Evolutionary conservation across 805 yeast genomes (phyloP).

Genomic region (Komagataella phaffii): DNA sequence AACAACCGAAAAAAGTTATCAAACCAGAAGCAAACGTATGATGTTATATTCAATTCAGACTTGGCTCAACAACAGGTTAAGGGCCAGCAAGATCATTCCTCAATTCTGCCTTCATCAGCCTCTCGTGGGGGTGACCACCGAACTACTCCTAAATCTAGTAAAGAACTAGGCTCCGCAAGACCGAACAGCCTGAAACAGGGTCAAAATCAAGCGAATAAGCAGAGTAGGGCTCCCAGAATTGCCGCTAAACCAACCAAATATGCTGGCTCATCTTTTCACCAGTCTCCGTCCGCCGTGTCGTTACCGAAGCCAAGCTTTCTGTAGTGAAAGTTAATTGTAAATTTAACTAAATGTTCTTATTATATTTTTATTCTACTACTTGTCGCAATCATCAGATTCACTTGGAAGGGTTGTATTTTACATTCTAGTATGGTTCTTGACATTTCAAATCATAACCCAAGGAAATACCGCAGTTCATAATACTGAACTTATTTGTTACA

Average conservation of each 20-base stretch:
- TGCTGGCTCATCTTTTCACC: constrained; percentile 45
- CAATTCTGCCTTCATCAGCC: neutral
- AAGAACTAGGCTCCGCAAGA: neutral
- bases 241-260: constrained; percentile 14
- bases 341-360: neutral
- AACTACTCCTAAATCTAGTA: neutral
- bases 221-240: neutral
- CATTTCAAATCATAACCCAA: no score
- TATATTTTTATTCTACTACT: neutral
- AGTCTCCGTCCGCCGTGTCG: constrained; percentile 41
- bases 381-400: no score
- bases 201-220: neutral
- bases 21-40: neutral
- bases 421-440: no score
- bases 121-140: neutral
- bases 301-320: constrained; percentile 41
- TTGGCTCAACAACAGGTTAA: neutral
- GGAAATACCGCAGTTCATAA: no score
- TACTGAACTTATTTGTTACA: no score
- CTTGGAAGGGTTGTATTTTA: no score
- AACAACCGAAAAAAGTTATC: neutral
- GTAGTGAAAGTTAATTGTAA: neutral
- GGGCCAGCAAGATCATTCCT: neutral
- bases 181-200: neutral
- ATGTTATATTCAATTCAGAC: neutral